Base-by-base conservation (phyloP, 2,329 filamentous ascomycete genomes). In the Trichoderma atroviride region DNA sequence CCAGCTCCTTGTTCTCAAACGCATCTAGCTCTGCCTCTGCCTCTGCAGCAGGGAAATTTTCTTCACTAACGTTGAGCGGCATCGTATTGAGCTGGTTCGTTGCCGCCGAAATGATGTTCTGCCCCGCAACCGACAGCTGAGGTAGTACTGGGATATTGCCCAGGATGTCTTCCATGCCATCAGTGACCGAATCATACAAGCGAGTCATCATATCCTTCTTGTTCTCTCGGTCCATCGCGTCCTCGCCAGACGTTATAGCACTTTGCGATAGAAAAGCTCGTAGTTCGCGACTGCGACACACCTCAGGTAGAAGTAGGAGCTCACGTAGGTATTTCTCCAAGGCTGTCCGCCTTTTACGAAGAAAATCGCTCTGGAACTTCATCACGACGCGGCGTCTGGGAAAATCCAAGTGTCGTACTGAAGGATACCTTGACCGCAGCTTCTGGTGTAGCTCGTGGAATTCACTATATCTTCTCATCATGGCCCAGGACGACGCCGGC, bases 81-180 rank as follows among this genome's bases (percentile, higher is more conserved):
- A 85, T 84, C 27, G 84, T 84, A 70, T 84, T 85, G 68, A 90
- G 83, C 77, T 91, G 89, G 74, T 81, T 89, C 13, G 89, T 89
- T 1, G 89, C 92, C 37, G 92, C 92, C 0, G 92, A 91, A 69
- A 96, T 91, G 61, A 98, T 86, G 75, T 94, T 97, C 78, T 98
- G 95, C 0, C 95, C 95, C 7, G 96, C 94, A 1, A 94, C 87
- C 0, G 94, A 97, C 7, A 99, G 87, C 78, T 98, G 96, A 75
- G 99, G 96, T 35, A 99, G 86, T 0, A 97, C 94, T 1, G 96
- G 93, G 55, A 98, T 95, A 77, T 97, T 98, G 68, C 96, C 96
- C 4, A 99, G 84, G 67, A 99, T 96, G 74, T 99, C 96, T 78
- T 99, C 96, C 91, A 99, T 96, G 40, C 96, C 96, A 77, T 99